Conservation (phyloP, 2,329 filamentous ascomycete genomes). For the Nigrograna mackinnonii region DNA sequence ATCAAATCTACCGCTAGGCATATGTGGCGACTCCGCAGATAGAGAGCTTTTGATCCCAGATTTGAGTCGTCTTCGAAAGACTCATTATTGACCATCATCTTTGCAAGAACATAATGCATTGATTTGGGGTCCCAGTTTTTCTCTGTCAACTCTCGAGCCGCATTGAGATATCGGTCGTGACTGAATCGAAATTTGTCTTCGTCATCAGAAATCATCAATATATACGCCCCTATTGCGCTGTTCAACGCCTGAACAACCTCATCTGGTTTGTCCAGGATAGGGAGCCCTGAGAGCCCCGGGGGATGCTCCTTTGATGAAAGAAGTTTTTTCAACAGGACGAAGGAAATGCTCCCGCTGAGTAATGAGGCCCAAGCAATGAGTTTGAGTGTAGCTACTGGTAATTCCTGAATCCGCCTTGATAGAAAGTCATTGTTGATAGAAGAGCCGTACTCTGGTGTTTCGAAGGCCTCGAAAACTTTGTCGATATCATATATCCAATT, state of each 20-base stretch:
- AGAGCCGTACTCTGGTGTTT: conserved; percentile 76
- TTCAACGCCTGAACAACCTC: conserved; percentile 81
- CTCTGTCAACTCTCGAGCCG: conserved; percentile 65
- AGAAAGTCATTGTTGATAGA: conserved; percentile 84
- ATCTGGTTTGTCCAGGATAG: conserved; percentile 60
- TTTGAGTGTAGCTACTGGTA: conserved; percentile 73
- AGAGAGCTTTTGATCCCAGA: conserved; percentile 53
- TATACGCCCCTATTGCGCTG: conserved; percentile 75
- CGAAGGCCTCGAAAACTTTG: conserved; percentile 82
- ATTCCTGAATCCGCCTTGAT: conserved; percentile 73
- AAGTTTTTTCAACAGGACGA: conserved; percentile 75
- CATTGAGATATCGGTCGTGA: conserved; percentile 84
- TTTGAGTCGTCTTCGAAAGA: conserved; percentile 60
- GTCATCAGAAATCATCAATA: conserved; percentile 78
- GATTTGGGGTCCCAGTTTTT: conserved; percentile 53
- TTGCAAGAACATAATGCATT: conserved; percentile 91
- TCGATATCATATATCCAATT: conserved; percentile 87
- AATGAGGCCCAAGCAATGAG: conserved; percentile 87
- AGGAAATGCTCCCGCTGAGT: conserved; percentile 81
- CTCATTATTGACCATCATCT: conserved; percentile 75
- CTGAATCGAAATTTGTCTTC: conserved; percentile 87
- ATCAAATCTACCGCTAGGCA: conserved; percentile 78
- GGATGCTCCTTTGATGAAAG: conserved; percentile 69
- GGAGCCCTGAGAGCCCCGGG: conserved; percentile 47
- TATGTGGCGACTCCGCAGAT: conserved; percentile 79